Evolutionary conservation across 768 basidiomycete genomes (phyloP), one percentile per base, ranked within the genome.

Genomic region (Cyclocybe cylindracea): DNA sequence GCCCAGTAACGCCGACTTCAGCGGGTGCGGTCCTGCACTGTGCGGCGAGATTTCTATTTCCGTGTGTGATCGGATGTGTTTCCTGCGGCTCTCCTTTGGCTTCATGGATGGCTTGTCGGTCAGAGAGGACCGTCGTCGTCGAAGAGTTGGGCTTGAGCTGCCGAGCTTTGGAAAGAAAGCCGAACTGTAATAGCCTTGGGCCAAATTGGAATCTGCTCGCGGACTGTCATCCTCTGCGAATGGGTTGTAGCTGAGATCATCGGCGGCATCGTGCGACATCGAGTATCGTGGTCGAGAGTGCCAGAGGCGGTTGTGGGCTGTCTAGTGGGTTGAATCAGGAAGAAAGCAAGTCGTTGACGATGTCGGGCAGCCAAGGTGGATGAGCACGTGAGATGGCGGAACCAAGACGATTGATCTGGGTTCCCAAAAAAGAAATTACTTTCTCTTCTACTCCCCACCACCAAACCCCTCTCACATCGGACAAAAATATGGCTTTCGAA

Each of bases 151-250:
- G 13, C 51, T 56, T n/a, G 60, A 51, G 31, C 50, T 29, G 10
- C 58, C 57, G 40, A 57, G 55, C 44, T 68, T 61, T 49, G 64
- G 62, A 56, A 66, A 55, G 54, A 68, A 63, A 35, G 69, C 66
- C n/a, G 70, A 68, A 40, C 61, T 66, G 54, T 64, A 67, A 41
- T 63, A 63, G 33, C 58, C 57, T 48, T 58, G 56, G 44, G 48
- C 55, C 46, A 53, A 47, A 40, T 53, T 59, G 31, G 63, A 62
- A 19, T 46, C 52, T 24, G 60, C 51, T 11, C 48, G 42, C 9
- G 44, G 38, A 5, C 49, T 38, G 35, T 50, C 47, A 38, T 59
- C 39, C 39, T 63, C 59, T 7, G 64, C 60, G 32, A 66, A 66
- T 38, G 67, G 65, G 29, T 68, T 68, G 52, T 59, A 66, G 38